Base-by-base conservation (phyloP, 352 stramenopile genomes). In the Globisporangium recalcitrans region DNA sequence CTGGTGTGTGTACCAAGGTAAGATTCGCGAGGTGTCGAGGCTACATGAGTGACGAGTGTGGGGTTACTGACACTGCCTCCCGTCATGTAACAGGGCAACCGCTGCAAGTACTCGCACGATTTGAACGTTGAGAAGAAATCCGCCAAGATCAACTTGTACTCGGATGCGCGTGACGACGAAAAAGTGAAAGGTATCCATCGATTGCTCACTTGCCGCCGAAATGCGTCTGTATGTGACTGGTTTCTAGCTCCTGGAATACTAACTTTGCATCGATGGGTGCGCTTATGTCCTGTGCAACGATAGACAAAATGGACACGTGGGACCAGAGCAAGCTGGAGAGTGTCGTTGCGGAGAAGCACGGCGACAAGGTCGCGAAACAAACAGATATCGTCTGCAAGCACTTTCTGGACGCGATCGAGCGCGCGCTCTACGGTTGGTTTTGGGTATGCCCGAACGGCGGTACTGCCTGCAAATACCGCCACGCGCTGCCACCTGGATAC, bases 81-180 rank as follows among this genome's bases (percentile, higher is more conserved):
- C 24, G 42, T 46, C 27, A 52, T 19, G 7, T 48, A 10, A 71
- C 47, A 93, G 79, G 88, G 88, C 27, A 88, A 76, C 48, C 83
- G 85, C 4, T 96, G 88, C 67, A 96, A 96, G 74, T 96, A 93
- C 69, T 86, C 86, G 46, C 88, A 96, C 69, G 88, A 96, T 69
- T 70, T 95, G 65, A 95, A 87, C 63, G 75, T 95, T 16, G 87
- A 73, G 53, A 95, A 93, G 66, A 94, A 93, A 67, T 67, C 88
- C 1, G 80, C 83, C 24, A 96, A 96, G 67, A 96, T 95, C 64
- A 85, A 96, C 58, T 75, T 96, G 70, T 95, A 96, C 72, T 84
- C 87, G 70, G 88, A 96, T 52, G 63, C 67, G 26, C 88, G 88
- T 70, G 73, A 84, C 32, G 74, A 84, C 36, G 76, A 85, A 29